phyloP scores from a whole-genome alignment of 257 asterid species.

The Lithospermum erythrorhizon region DNA sequence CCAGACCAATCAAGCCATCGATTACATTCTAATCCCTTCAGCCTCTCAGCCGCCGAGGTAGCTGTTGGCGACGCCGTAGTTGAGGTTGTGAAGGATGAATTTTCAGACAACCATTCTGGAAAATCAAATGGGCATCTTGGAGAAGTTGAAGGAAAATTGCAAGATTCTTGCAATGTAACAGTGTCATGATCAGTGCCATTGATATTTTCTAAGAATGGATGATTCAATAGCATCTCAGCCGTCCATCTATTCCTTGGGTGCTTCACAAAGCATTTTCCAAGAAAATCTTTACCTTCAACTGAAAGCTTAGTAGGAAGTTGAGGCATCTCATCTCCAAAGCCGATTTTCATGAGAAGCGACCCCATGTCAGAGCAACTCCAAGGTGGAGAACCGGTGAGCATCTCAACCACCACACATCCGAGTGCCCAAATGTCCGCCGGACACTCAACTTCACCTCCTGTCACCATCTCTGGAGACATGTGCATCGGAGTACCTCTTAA shows the following conservation, averaged over 20 bases:
- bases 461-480: slow-evolving; percentile 42
- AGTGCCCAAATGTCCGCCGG: slow-evolving; percentile 39
- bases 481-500: slow-evolving; percentile 35
- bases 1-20: no score
- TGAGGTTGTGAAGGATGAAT: no score
- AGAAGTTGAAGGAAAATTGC: no score
- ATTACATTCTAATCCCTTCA: no score
- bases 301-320: slow-evolving; percentile 22
- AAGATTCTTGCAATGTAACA: slow-evolving; percentile 1
- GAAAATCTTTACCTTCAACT: slow-evolving; percentile 29
- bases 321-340: slow-evolving; percentile 24
- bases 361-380: slow-evolving; percentile 28
- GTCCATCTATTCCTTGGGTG: slow-evolving; percentile 36
- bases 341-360: slow-evolving; percentile 25
- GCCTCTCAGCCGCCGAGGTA: no score
- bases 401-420: slow-evolving; percentile 31
- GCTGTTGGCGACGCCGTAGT: no score
- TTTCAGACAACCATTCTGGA: slow-evolving; percentile 19
- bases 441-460: slow-evolving; percentile 24
- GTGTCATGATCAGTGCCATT: no score
- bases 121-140: no score
- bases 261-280: slow-evolving; percentile 23
- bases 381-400: slow-evolving; percentile 26
- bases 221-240: slow-evolving; percentile 46
- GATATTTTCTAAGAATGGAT: slow-evolving; percentile 18